Conservation (phyloP, 257 asterid species). For the Sherardia arvensis region DNA sequence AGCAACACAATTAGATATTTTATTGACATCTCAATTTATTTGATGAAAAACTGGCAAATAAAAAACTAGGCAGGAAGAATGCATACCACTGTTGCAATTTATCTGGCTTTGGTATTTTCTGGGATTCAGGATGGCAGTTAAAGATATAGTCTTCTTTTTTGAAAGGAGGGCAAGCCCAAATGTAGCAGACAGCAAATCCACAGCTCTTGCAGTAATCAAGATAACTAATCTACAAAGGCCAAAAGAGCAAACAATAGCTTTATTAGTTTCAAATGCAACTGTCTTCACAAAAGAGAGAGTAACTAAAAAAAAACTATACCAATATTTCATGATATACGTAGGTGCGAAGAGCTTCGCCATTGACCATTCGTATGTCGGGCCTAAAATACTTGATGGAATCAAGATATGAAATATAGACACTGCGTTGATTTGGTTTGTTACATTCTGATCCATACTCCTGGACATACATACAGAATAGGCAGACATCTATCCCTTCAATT, state of each 20-base stretch:
- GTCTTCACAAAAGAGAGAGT: neutral
- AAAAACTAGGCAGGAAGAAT: slow-evolving; percentile 7
- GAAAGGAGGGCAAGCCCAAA: slow-evolving; percentile 82
- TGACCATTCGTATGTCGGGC: slow-evolving; percentile 44
- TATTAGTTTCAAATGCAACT: neutral
- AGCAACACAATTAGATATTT: neutral
- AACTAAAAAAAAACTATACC: slow-evolving; percentile 22
- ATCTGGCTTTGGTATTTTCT: slow-evolving; percentile 50
- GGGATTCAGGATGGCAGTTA: slow-evolving; percentile 68
- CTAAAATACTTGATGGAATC: slow-evolving; percentile 71
- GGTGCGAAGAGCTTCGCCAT: slow-evolving; percentile 69
- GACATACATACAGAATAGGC: slow-evolving; percentile 66
- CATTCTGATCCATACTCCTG: slow-evolving; percentile 81
- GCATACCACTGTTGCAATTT: slow-evolving; percentile 56
- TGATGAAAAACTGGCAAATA: neutral
- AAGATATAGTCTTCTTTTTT: slow-evolving; percentile 71
- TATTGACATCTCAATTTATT: neutral
- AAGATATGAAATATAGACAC: slow-evolving; percentile 63
- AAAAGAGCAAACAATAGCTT: slow-evolving; percentile 1
- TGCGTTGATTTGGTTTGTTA: slow-evolving; percentile 53
- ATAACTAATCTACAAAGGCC: slow-evolving; percentile 54
- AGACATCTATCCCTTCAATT: slow-evolving; percentile 64
- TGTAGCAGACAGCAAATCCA: slow-evolving; percentile 59
- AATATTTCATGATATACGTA: slow-evolving; percentile 67
- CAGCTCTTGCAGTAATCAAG: slow-evolving; percentile 67